Base-by-base conservation (phyloP, 2,329 filamentous ascomycete genomes). In the Stemphylium vesicarium region DNA sequence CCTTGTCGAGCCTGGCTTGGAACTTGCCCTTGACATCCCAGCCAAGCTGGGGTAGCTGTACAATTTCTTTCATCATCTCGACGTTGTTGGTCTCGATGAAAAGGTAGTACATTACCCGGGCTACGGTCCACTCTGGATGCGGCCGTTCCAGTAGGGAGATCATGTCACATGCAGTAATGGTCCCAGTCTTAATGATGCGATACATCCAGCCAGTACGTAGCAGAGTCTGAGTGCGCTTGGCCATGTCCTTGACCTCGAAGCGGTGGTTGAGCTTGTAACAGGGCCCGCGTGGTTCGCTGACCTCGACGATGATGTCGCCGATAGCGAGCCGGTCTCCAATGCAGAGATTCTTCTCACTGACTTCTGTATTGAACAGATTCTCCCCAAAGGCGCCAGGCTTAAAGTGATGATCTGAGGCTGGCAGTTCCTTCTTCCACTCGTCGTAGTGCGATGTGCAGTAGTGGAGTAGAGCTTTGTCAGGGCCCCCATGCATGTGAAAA, bases 211-310 rank as follows among this genome's bases (percentile, higher is more conserved):
- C 87, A 0, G 85, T 88, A 1, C 86, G 81, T 53, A 83, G 83
- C 2, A 76, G 77, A 57, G 80, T 78, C 72, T 84, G 86, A 0
- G 84, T 83, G 16, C 79, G 76, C 0, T 82, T 82, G 4, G 86
- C 84, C 71, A 89, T 88, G 56, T 86, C 82, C 63, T 84, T 84
- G 9, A 87, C 75, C 31, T 82, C 79, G 69, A 89, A 89, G 1
- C 86, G 84, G 63, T 88, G 86, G 66, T 89, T 89, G 8, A 89
- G 79, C 67, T 89, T 89, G 75, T 84, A 89, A 74, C 87, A 89
- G 9, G 87, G 87, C 60, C 85, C 82, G 13, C 87, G 80, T 0
- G 86, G 86, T 20, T 88, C 75, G 57, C 81, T 83, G 20, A 88
- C 82, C 62, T 88, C 83, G 0, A 88, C 77, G 2, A 85, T 53